phyloP scores from a whole-genome alignment of 106 monocot species.

The Alisma plantagoaquatica region DNA sequence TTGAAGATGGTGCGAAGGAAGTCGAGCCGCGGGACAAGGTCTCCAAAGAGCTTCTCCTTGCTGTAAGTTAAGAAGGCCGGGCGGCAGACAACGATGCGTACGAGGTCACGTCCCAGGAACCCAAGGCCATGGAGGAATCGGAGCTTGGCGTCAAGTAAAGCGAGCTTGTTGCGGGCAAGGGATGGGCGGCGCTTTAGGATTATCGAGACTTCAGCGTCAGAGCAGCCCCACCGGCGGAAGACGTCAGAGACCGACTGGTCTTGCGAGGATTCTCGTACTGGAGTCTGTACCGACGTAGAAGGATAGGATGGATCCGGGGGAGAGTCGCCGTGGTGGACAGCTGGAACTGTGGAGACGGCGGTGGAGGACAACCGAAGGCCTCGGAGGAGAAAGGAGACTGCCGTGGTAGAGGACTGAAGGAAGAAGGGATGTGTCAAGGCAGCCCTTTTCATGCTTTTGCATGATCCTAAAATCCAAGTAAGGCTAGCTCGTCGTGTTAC shows the following conservation, averaged over 20 bases:
- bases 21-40: conserved; percentile 10
- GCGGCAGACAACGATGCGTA: conserved; percentile 5
- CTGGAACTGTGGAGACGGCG: too few relatives aligned
- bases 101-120: background rate
- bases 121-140: background rate
- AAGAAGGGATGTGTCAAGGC: too few relatives aligned
- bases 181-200: conserved; percentile 9
- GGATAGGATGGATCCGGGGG: too few relatives aligned
- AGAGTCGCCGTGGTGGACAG: too few relatives aligned
- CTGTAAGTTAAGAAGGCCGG: conserved; percentile 2
- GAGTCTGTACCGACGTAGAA: too few relatives aligned
- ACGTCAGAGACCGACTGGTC: background rate
- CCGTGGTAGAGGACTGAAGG: too few relatives aligned
- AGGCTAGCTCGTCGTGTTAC: too few relatives aligned
- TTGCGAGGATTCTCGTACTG: background rate
- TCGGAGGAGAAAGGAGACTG: too few relatives aligned
- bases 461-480: too few relatives aligned
- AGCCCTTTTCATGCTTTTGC: too few relatives aligned
- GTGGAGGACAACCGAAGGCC: too few relatives aligned
- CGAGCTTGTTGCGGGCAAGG: conserved; percentile 1
- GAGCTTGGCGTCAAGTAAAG: conserved; percentile 1
- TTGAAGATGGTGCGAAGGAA: conserved; percentile 31
- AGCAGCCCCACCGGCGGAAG: conserved; percentile 6
- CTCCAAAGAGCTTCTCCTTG: background rate
- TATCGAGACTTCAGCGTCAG: background rate